These are phyloP conservation scores for Pseudogymnoascus sp. DNA, from an alignment of 2,329 filamentous ascomycete species.

Conservation along the genomic window DNA sequence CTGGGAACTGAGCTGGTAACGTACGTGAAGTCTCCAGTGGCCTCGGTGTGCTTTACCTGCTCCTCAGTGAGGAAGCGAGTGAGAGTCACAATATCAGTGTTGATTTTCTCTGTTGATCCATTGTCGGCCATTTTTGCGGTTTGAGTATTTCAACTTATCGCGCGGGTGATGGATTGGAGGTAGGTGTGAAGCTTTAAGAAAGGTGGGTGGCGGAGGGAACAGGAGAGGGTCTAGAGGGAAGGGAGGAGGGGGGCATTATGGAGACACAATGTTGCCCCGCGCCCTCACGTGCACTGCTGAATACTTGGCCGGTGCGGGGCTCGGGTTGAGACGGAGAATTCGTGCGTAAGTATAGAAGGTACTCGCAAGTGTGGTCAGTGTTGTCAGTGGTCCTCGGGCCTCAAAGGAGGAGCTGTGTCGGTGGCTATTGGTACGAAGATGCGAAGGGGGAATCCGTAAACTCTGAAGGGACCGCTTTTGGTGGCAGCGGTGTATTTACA, in stretches of 20 bases:
- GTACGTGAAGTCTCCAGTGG: slow-evolving; percentile 97
- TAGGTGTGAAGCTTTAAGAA: background rate
- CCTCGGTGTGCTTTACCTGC: slow-evolving; percentile 85
- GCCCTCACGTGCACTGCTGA: slow-evolving; percentile 1
- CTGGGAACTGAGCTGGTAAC: slow-evolving; percentile 28
- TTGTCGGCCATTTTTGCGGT: slow-evolving; percentile 9
- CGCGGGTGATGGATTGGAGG: background rate
- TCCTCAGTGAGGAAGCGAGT: slow-evolving; percentile 95
- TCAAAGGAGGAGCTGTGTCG: background rate
- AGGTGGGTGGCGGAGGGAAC: background rate
- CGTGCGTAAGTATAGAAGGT: background rate
- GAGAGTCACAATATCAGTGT: slow-evolving; percentile 92
- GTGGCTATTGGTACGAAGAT: slow-evolving; percentile 5
- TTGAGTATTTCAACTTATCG: slow-evolving; percentile 5
- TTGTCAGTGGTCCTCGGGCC: background rate
- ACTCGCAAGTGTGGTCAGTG: background rate
- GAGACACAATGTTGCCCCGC: slow-evolving; percentile 1
- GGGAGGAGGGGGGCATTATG: background rate
- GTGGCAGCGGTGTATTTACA: slow-evolving; percentile 1
- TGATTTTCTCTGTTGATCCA: slow-evolving; percentile 63
- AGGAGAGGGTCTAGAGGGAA: slow-evolving; percentile 1
- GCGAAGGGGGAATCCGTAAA: background rate
- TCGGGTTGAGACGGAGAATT: slow-evolving; percentile 6
- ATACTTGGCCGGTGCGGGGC: slow-evolving; percentile 7
- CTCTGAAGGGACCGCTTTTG: background rate